Evolutionary conservation across 2,329 filamentous ascomycete species (phyloP), one percentile per base, ranked within the genome.

Genomic region (Diaporthe citri): DNA sequence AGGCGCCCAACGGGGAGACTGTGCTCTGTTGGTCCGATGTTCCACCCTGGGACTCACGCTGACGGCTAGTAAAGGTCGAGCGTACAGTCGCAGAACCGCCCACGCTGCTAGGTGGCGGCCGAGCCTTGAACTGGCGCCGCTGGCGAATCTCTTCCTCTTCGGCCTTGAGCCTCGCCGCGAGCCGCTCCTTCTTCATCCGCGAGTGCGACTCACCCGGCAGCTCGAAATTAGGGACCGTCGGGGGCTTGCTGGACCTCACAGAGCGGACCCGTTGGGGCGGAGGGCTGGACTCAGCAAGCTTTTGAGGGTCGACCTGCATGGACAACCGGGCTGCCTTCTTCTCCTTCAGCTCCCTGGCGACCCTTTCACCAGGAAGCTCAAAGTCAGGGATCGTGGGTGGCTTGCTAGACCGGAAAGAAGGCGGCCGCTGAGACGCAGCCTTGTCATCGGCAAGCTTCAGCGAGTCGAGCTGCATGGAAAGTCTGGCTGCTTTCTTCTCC

Each of bases 71-170:
- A 77, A 87, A 81, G 15, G 90, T 92, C 62, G 90, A 90, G 36
- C 90, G 89, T 52, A 90, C 89, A 20, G 60, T 76, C 6, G 85
- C 77, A 8, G 85, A 81, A 60, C 82, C 82, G 12, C 82, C 82
- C 25, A 85, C 80, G 72, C 84, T 88, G 71, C 85, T 82, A 56
- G 88, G 87, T 51, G 90, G 80, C 25, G 91, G 91, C 48, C 87
- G 87, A 8, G 91, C 91, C 81, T 92, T 93, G 85, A 93, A 93
- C 79, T 92, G 90, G 73, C 91, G 89, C 73, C 88, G 87, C 81
- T 86, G 90, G 34, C 85, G 87, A 76, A 91, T 89, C 77, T 92
- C 90, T 77, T 92, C 90, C 78, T 91, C 90, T 78, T 92, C 86
- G 4, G 86, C 86, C 76, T 84, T 87, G 57, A 92, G 82, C 77